Evolutionary conservation across 208 protist genomes (phyloP).

Genomic region (Sergeia podlipaevii): DNA sequence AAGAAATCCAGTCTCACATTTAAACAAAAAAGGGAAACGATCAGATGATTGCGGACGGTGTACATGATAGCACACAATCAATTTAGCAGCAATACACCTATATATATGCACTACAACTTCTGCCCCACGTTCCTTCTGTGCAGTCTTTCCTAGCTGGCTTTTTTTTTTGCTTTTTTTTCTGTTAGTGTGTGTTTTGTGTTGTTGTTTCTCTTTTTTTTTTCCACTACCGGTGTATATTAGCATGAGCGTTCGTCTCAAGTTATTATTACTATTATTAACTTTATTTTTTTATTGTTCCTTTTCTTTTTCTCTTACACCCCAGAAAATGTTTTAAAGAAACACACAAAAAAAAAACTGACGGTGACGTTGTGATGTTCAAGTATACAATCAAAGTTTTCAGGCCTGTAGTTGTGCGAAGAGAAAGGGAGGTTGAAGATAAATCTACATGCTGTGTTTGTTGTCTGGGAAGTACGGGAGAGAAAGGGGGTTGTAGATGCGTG

Average conservation of each 20-base stretch:
- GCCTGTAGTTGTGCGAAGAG: too few relatives aligned
- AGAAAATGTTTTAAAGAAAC: slow-evolving; percentile 3
- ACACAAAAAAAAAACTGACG: slow-evolving; percentile 15
- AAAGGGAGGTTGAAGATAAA: too few relatives aligned
- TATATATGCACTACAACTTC: slow-evolving; percentile 1
- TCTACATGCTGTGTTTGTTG: too few relatives aligned
- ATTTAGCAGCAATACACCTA: too few relatives aligned
- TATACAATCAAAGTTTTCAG: too few relatives aligned
- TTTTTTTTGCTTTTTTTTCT: not conserved
- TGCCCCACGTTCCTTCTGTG: too few relatives aligned
- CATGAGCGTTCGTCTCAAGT: not conserved
- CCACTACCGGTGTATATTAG: not conserved
- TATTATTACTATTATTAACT: slow-evolving; percentile 10
- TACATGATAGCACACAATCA: too few relatives aligned
- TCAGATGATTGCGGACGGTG: too few relatives aligned
- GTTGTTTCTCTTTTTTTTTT: slow-evolving; percentile 13
- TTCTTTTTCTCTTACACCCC: slow-evolving; percentile 1
- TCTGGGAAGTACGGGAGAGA: too few relatives aligned
- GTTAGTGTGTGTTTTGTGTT: not conserved
- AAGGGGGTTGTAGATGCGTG: too few relatives aligned
- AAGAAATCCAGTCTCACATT: too few relatives aligned
- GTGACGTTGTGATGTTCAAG: not conserved
- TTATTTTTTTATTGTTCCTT: not conserved
- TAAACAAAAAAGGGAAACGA: too few relatives aligned
- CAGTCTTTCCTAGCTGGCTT: not conserved